phyloP scores from a whole-genome alignment of 2,329 filamentous ascomycete genomes.

The Verruconis gallopava region DNA sequence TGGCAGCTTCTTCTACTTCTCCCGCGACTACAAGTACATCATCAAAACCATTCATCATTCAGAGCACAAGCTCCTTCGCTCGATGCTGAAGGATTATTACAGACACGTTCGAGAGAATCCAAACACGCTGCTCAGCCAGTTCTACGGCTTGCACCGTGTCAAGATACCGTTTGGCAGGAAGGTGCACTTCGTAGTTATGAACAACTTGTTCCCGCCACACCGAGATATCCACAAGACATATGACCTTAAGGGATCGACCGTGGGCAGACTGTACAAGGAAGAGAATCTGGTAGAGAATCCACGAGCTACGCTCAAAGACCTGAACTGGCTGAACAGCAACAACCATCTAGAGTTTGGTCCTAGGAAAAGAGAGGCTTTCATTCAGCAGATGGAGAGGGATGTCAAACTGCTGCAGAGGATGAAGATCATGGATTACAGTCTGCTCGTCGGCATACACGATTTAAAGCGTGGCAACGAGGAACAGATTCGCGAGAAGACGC shows the following conservation, averaged over 20 bases:
- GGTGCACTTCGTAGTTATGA: slow-evolving; percentile 99
- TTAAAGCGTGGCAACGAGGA: slow-evolving; percentile 84
- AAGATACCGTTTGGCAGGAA: slow-evolving; percentile 98
- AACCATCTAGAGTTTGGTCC: slow-evolving; percentile 79
- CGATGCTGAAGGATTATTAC: slow-evolving; percentile 84
- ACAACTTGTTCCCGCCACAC: slow-evolving; percentile 95
- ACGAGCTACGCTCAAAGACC: slow-evolving; percentile 83
- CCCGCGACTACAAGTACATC: slow-evolving; percentile 98
- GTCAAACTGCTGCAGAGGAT: slow-evolving; percentile 75
- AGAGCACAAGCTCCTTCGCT: slow-evolving; percentile 78
- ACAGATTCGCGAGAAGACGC: slow-evolving; percentile 75
- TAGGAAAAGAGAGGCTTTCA: slow-evolving; percentile 74
- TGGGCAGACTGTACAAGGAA: slow-evolving; percentile 83
- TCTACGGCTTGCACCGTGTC: slow-evolving; percentile 91
- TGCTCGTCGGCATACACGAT: slow-evolving; percentile 90
- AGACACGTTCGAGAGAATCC: slow-evolving; percentile 84
- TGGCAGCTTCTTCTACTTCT: slow-evolving; percentile 99
- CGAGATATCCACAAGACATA: slow-evolving; percentile 95
- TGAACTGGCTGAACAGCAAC: slow-evolving; percentile 87
- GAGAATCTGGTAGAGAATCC: slow-evolving; percentile 81
- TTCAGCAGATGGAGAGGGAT: slow-evolving; percentile 79
- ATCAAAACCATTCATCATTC: slow-evolving; percentile 98
- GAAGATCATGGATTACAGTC: slow-evolving; percentile 97
- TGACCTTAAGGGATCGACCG: slow-evolving; percentile 90
- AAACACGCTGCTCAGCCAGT: slow-evolving; percentile 92